A percentile compares a stretch with the other conserved stretches of the same genome.
phyloP scores from a whole-genome alignment of 768 basidiomycete genomes.

The Termitomyces eurrhizus region DNA sequence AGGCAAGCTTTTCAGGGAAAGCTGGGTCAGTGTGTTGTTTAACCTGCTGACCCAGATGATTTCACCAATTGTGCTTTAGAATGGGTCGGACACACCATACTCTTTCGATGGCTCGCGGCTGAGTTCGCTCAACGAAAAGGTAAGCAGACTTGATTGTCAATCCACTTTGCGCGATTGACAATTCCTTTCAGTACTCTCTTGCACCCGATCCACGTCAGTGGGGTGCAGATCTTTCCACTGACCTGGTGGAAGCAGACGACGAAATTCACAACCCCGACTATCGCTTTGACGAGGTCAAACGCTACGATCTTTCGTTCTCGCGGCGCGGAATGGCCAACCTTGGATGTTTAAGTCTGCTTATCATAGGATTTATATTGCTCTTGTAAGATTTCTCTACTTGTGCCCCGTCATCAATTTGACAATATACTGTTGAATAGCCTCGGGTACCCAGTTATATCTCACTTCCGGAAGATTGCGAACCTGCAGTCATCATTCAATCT shows the following conservation, averaged over 20 bases:
- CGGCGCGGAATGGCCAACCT: slow-evolving; percentile 67
- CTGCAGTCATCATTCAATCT: slow-evolving; percentile 24
- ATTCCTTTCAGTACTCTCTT: slow-evolving; percentile 49
- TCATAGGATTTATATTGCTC: slow-evolving; percentile 42
- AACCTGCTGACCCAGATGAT: neutral
- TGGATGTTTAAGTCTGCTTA: slow-evolving; percentile 61
- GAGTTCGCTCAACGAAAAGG: slow-evolving; percentile 43
- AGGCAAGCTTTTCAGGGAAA: slow-evolving; percentile 35
- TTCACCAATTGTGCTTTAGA: slow-evolving; percentile 11
- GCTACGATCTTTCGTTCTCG: slow-evolving; percentile 44
- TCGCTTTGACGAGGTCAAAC: slow-evolving; percentile 22
- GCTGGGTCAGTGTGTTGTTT: slow-evolving; percentile 29
- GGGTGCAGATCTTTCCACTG: slow-evolving; percentile 56
- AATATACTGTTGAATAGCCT: slow-evolving; percentile 25
- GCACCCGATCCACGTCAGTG: slow-evolving; percentile 63
- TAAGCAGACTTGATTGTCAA: slow-evolving; percentile 15
- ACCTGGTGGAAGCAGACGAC: slow-evolving; percentile 63
- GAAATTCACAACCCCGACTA: slow-evolving; percentile 65
- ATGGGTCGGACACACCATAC: slow-evolving; percentile 41
- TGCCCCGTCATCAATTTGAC: neutral
- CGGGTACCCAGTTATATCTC: slow-evolving; percentile 44
- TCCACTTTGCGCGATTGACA: neutral
- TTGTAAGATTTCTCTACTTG: slow-evolving; percentile 43
- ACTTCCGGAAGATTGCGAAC: slow-evolving; percentile 6
- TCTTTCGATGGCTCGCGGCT: slow-evolving; percentile 37